Base-by-base conservation (phyloP, 2,329 filamentous ascomycete species). In the Aphanocladium album region DNA sequence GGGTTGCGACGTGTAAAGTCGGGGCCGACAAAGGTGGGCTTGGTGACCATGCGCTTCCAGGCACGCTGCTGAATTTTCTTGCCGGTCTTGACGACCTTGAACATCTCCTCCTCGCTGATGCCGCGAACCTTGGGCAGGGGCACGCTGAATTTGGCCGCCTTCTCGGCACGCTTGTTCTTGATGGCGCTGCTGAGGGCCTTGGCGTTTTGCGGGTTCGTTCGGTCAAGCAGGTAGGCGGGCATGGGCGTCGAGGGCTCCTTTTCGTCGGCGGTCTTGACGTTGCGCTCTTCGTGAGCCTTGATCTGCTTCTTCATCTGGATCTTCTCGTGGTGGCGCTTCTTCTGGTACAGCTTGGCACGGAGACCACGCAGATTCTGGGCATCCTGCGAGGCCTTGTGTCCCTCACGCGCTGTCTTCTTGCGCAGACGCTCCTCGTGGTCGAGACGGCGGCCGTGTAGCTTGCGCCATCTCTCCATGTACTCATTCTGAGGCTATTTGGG, bases 271-370 rank as follows among this genome's bases (percentile, higher is more conserved):
- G 89, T 90, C 79, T 98, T 96, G 81, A 98, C 87, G 72, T 97
- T 96, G 78, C 91, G 88, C 81, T 97, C 91, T 78, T 99, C 95
- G 80, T 96, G 91, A 49, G 91, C 89, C 78, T 90, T 91, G 84
- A 99, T 96, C 71, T 87, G 81, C 83, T 96, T 96, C 77, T 89
- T 89, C 89, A 96, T 93, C 83, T 96, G 91, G 73, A 96, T 96
- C 88, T 99, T 99, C 82, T 99, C 93, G 75, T 93, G 89, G 80
- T 92, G 90, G 27, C 95, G 86, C 82, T 93, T 91, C 84, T 98
- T 88, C 76, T 93, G 89, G 80, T 95, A 88, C 70, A 96, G 81
- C 83, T 99, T 99, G 68, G 95, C 95, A 64, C 91, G 84, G 69
- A 98, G 85, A 66, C 95, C 95, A 64, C 90, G 89, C 71, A 97